Base-by-base conservation (phyloP, 345 rosid species). In the Boechera stricta region DNA sequence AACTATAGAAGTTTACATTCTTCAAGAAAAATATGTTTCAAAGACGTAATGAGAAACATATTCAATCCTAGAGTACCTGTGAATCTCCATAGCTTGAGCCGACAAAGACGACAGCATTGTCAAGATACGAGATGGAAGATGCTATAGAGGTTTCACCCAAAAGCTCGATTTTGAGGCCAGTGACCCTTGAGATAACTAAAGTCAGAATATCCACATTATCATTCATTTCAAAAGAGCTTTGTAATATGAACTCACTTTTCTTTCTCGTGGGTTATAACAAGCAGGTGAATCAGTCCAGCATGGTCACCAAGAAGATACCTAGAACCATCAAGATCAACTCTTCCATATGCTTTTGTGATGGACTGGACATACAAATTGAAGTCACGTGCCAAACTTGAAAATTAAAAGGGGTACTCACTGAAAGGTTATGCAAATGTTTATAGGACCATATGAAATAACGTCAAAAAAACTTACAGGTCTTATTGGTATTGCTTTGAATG, bases 51-150 rank as follows among this genome's bases (percentile, higher is more conserved):
- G 13, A 48, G 28, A 31, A 16, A 35, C 24, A 7, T 64, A 56
- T 66, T 31, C 36, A 69, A 5, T 31, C 39, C 24, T 32, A 29
- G 45, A 75, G 79, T 77, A 91, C 98, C 92, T 87, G 97, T 76
- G 97, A 94, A 82, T 94, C 98, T 77, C 98, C 98, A 85, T 83
- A 92, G 81, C 97, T 92, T 61, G 98, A 94, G 65, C 98, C 98
- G 71, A 94, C 72, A 82, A 79, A 94, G 57, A 89, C 93, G 75
- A 87, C 79, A 64, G 92, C 98, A 77, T 92, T 94, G 83, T 90
- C 98, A 38, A 94, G 90, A 79, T 90, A 92, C 21, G 98, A 90
- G 81, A 94, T 92, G 11, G 97, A 86, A 64, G 97, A 92, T 64
- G 97, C 97, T 79, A 90, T 87, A 55, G 97, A 92, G 13, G 97